phyloP scores from a whole-genome alignment of 768 basidiomycete species.

The Clitopilus hobsonii region DNA sequence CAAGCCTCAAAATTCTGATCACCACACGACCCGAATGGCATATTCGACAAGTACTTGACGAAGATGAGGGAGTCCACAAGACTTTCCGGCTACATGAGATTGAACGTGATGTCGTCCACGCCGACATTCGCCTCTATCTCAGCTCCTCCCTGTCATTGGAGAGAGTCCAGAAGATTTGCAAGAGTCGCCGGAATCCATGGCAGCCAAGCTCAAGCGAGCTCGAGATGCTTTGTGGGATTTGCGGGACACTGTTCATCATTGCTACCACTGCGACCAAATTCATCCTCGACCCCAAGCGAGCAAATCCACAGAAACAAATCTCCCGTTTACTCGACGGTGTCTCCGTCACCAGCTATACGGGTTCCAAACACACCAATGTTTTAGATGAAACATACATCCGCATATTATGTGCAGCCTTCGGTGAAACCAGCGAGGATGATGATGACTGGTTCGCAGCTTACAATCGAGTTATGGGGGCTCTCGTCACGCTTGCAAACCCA shows the following conservation, averaged over 20 bases:
- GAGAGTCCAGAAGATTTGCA: not conserved
- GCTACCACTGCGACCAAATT: not conserved
- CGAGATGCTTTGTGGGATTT: not conserved
- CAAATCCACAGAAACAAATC: not conserved
- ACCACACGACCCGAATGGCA: not conserved
- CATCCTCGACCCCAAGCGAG: not conserved
- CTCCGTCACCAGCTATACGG: not conserved
- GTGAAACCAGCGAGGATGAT: not conserved
- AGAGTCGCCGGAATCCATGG: not conserved
- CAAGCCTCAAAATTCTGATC: not conserved
- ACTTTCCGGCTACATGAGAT: conserved; percentile 1
- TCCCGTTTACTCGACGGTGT: not conserved
- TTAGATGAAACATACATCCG: not conserved
- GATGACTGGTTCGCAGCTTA: not conserved
- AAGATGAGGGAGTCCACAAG: not conserved
- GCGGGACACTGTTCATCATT: not conserved
- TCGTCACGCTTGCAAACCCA: not conserved
- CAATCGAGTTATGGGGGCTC: not conserved
- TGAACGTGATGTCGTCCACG: not conserved
- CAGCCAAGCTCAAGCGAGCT: not conserved
- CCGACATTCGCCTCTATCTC: not conserved
- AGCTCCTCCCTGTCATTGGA: not conserved
- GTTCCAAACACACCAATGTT: not conserved
- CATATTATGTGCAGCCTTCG: not conserved
- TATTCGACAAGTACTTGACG: not conserved